Evolutionary conservation across 129 eudicot genomes (phyloP), one percentile per base, ranked within the genome.

Genomic region (Saussurea involucrata): DNA sequence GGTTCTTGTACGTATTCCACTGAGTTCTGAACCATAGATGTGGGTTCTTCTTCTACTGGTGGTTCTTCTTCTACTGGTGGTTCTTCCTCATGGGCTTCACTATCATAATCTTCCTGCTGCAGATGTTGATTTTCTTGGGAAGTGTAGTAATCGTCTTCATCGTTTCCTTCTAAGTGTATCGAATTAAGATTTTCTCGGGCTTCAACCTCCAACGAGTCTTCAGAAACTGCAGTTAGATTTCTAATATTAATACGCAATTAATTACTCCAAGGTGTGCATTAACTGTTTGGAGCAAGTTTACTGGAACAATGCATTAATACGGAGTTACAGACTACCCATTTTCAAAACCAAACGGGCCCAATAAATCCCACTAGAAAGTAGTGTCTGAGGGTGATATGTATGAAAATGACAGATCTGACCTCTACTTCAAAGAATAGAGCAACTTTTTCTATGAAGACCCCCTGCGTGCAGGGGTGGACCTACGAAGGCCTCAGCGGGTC

Each of bases 11-110:
- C 74, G 55, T 31, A 66, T 4, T 82, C 80, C 42, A 49, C 82
- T 0, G 65, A 63, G 77, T 76, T 82, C 33, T 83, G 88, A 61
- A 31, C 83, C 13, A 83, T 31, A 63, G 83, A 29, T 49, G 72
- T 67, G 27, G 78, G 74, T 66, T 91, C 96, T 73, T n/a, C n/a
- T n/a, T 88, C 97, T 32, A 63, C 67, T 21, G 84, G 88, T 68
- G 85, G 68, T 82, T 83, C 96, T 73, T 89, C 90, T n/a, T 88
- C 97, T 32, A 63, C 67, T 21, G 84, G 88, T 68, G 85, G 68
- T 82, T 83, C 96, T 73, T 89, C 90, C 77, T 82, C 91, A 71
- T 80, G 86, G 8, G 60, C 71, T 70, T 87, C 92, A 70, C 68
- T 70, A 7, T 76, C 89, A 12, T 68, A 88, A 17, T 86, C 90